phyloP scores from a whole-genome alignment of 768 basidiomycete genomes.

The Suillus brevipes region DNA sequence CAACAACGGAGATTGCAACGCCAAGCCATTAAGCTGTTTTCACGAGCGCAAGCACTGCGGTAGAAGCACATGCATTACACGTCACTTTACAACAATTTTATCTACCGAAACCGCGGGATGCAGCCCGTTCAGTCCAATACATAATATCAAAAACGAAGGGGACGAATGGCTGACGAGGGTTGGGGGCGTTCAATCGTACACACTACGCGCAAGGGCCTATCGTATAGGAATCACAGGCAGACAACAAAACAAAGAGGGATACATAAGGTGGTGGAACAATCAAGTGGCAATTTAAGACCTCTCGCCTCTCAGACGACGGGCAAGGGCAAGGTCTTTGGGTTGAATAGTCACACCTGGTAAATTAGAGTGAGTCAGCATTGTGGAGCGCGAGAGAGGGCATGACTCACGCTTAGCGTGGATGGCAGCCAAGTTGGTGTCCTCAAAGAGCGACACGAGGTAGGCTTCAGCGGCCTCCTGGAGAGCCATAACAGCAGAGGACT shows the following conservation, averaged over 20 bases:
- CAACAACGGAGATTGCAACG: neutral
- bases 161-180: constrained; percentile 5
- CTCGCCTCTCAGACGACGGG: constrained; percentile 84
- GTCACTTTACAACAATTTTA: constrained; percentile 29
- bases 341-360: constrained; percentile 59
- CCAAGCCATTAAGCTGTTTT: neutral
- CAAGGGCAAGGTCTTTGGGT: constrained; percentile 88
- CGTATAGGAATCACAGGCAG: constrained; percentile 24
- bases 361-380: constrained; percentile 15
- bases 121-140: neutral
- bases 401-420: constrained; percentile 80
- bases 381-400: constrained; percentile 4
- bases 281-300: constrained; percentile 52
- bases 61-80: constrained; percentile 27
- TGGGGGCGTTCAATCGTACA: constrained; percentile 25
- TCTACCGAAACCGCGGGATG: constrained; percentile 19
- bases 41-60: constrained; percentile 5
- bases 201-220: constrained; percentile 29
- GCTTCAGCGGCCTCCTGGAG: constrained; percentile 92
- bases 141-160: constrained; percentile 14
- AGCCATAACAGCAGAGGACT: constrained; percentile 92
- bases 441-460: constrained; percentile 83
- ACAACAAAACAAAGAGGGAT: constrained; percentile 10
- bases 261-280: constrained; percentile 2
- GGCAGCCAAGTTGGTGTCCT: constrained; percentile 89